phyloP scores from a whole-genome alignment of 768 basidiomycete species.

The Mrakia blollopis region DNA sequence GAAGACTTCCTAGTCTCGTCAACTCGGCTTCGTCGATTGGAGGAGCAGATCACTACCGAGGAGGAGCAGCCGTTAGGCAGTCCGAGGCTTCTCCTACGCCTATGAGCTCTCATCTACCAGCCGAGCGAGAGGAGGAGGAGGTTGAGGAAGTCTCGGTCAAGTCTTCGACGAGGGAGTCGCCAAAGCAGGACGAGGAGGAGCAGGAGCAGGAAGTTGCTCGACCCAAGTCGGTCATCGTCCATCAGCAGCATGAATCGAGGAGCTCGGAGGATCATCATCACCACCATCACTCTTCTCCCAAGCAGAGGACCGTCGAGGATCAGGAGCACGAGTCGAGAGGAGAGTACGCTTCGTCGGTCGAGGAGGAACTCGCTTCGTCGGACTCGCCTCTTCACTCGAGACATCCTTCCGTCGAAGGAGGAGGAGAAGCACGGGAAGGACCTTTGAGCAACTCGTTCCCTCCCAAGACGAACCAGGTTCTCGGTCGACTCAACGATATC shows the following conservation, averaged over 20 bases:
- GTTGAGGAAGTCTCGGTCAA: not conserved
- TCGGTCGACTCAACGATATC: slow-evolving; percentile 41
- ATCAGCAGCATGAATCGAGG: not conserved
- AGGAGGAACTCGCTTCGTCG: not conserved
- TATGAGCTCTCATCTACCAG: not conserved
- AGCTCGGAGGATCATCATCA: not conserved
- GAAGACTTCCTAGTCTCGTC: not conserved
- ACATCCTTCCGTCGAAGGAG: not conserved
- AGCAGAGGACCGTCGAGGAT: not conserved
- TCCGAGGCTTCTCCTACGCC: not conserved
- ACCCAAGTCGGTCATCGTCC: not conserved
- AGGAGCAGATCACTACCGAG: slow-evolving; percentile 18
- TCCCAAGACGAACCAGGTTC: slow-evolving; percentile 35
- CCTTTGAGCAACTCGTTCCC: not conserved
- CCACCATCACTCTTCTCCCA: not conserved
- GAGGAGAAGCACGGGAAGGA: too few relatives aligned
- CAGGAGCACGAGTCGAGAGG: not conserved
- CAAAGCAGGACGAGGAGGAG: too few relatives aligned
- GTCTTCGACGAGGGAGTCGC: not conserved
- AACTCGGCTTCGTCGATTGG: slow-evolving; percentile 18
- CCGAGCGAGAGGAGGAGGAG: not conserved
- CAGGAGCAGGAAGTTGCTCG: too few relatives aligned
- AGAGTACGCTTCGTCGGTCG: slow-evolving; percentile 11
- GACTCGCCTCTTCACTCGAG: not conserved
- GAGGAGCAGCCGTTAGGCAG: not conserved